Evolutionary conservation across 164 flowering plant species (phyloP), one percentile per base, ranked within the genome.

Genomic region (Stephania japonica): DNA sequence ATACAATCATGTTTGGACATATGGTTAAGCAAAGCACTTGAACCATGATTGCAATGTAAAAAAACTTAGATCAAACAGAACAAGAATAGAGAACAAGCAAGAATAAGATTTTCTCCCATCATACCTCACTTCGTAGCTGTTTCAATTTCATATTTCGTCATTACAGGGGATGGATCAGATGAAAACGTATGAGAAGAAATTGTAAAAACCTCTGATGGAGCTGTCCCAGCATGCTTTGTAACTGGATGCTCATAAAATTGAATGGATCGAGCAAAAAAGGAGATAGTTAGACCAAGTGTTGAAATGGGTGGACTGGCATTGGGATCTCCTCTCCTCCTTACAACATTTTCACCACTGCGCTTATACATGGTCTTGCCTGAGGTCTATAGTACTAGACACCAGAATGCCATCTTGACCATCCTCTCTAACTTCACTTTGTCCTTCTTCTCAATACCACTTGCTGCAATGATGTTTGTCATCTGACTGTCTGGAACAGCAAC

Each of bases 251-350:
- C 0, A n/a, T 12, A 50, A n/a, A 4, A 50, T 12, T n/a, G 18
- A 50, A 50, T 50, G 59, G 59, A 50, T 50, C 59, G n/a, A n/a
- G n/a, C n/a, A n/a, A n/a, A 0, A n/a, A n/a, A 50, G 59, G 59
- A 50, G 59, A 13, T n/a, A 13, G 19, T n/a, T 13, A 44, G 32
- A 14, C 59, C 65, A 70, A 49, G 49, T 70, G 73, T 24, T 19
- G 26, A 27, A 74, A 78, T 24, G 76, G 80, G 44, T 74, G 65
- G 3, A 24, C 8, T 3, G 80, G 80, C 4, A 27, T 65, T 0
- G 74, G 73, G 23, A 78, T 78, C 32, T 78, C 80, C 42, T 41
- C 23, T 23, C 56, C 70, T 53, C 78, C 81, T 75, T 78, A 75
- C 70, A 78, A 65, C 78, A 75, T 75, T 32, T 78, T 75, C 72